These are phyloP conservation scores for Pelargonium exstipulatum DNA, from an alignment of 441 rosid species.

Conservation along the genomic window DNA sequence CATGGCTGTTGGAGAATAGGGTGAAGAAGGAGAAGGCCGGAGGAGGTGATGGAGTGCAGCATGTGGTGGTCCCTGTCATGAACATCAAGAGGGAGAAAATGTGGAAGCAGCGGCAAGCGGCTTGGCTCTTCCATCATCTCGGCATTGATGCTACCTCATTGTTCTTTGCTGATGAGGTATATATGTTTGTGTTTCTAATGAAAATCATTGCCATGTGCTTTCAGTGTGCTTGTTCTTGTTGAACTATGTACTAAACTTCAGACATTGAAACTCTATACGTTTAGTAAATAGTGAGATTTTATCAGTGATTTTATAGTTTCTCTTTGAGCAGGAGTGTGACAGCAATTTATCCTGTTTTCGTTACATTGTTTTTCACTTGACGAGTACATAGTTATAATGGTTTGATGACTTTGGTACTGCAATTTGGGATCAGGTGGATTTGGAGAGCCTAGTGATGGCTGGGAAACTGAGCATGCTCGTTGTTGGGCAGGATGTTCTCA, in stretches of 20 bases:
- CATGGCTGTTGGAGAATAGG: conserved; percentile 46
- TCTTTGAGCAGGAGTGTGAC: too few species aligned
- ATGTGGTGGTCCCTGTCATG: conserved; percentile 46
- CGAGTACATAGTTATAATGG: conserved; percentile 1
- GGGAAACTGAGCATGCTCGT: conserved; percentile 43
- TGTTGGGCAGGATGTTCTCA: conserved; percentile 54
- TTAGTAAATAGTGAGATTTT: too few species aligned
- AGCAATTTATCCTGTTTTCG: too few species aligned
- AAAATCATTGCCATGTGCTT: background rate
- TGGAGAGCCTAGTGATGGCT: conserved; percentile 50
- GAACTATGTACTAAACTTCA: background rate
- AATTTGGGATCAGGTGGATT: conserved; percentile 41
- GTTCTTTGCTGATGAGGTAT: conserved; percentile 61
- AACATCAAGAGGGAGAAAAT: conserved; percentile 43
- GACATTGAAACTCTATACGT: too few species aligned
- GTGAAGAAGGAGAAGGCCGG: conserved; percentile 28
- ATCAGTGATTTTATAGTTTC: too few species aligned
- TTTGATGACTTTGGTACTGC: background rate
- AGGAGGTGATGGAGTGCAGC: conserved; percentile 18
- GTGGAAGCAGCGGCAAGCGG: conserved; percentile 56
- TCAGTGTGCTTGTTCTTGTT: background rate
- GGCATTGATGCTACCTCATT: conserved; percentile 48
- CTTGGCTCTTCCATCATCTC: conserved; percentile 56
- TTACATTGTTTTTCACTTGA: background rate
- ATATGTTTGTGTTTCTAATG: background rate